These are phyloP conservation scores for Larix sibirica DNA, from an alignment of 83 land plant species.

Conservation along the genomic window DNA sequence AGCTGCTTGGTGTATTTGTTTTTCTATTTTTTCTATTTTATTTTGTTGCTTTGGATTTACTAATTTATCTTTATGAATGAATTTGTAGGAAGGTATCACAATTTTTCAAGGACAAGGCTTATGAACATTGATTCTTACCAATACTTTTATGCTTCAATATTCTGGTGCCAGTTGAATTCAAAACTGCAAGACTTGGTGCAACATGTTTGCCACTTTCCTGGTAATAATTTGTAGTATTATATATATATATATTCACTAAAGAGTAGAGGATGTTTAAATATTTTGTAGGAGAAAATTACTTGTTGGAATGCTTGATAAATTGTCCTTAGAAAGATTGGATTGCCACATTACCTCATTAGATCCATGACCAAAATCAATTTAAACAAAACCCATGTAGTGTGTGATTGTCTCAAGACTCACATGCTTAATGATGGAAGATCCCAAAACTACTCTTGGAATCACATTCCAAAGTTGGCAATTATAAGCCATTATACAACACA, in stretches of 20 bases:
- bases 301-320: not conserved
- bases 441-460: not conserved
- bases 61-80: conserved; percentile 3
- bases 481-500: not conserved
- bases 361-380: not conserved
- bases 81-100: conserved; percentile 10
- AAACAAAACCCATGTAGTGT: not conserved
- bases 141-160: conserved; percentile 1
- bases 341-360: not conserved
- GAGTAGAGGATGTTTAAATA: not conserved
- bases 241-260: not conserved
- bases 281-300: not conserved
- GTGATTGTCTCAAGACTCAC: not conserved
- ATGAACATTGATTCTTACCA: not conserved
- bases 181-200: not conserved
- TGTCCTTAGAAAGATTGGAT: not conserved
- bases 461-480: not conserved
- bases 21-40: not conserved
- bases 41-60: not conserved
- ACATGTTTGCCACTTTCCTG: not conserved
- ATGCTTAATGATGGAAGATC: not conserved
- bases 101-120: conserved; percentile 5
- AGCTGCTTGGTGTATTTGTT: not conserved
- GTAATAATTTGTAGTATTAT: conserved; percentile 1
- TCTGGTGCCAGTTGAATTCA: not conserved